phyloP scores from a whole-genome alignment of 2,329 filamentous ascomycete species.

The Epichloe gansuensis region DNA sequence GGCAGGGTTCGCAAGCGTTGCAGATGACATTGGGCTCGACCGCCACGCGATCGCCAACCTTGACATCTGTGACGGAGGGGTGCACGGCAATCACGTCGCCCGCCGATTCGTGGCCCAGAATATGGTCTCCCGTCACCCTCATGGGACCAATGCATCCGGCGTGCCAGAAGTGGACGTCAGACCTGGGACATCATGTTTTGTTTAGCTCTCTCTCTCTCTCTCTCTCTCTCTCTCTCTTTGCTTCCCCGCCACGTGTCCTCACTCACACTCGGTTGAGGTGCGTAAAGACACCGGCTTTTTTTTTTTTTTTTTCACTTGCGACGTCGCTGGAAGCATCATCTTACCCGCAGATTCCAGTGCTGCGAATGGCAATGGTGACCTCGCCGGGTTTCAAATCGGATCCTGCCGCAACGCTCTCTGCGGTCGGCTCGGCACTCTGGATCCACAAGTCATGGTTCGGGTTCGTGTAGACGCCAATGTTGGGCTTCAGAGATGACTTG shows the following conservation, averaged over 20 bases:
- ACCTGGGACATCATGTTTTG: slow-evolving; percentile 36
- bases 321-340: slow-evolving; percentile 5
- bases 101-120: slow-evolving; percentile 88
- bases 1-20: slow-evolving; percentile 77
- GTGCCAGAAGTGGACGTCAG: slow-evolving; percentile 96
- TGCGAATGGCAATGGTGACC: slow-evolving; percentile 80
- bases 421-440: slow-evolving; percentile 60
- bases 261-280: too few relatives aligned
- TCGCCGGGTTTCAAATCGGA: slow-evolving; percentile 64
- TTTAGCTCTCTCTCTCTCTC: not conserved
- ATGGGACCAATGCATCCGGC: slow-evolving; percentile 91
- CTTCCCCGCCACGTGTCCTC: too few relatives aligned
- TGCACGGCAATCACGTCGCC: slow-evolving; percentile 74
- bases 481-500: slow-evolving; percentile 50
- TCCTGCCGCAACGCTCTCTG: slow-evolving; percentile 61
- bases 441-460: slow-evolving; percentile 87
- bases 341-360: slow-evolving; percentile 91
- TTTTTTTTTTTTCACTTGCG: too few relatives aligned
- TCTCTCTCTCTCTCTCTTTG: too few relatives aligned
- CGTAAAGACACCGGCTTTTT: too few relatives aligned
- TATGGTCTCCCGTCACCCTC: slow-evolving; percentile 80
- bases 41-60: slow-evolving; percentile 81
- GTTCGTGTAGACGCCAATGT: slow-evolving; percentile 95
- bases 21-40: slow-evolving; percentile 93
- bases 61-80: slow-evolving; percentile 64